Percentiles rank a stretch among this genome's conserved stretches.
Evolutionary conservation across 2,329 filamentous ascomycete species (phyloP).

Genomic region (Penicillium hesseltinei): DNA sequence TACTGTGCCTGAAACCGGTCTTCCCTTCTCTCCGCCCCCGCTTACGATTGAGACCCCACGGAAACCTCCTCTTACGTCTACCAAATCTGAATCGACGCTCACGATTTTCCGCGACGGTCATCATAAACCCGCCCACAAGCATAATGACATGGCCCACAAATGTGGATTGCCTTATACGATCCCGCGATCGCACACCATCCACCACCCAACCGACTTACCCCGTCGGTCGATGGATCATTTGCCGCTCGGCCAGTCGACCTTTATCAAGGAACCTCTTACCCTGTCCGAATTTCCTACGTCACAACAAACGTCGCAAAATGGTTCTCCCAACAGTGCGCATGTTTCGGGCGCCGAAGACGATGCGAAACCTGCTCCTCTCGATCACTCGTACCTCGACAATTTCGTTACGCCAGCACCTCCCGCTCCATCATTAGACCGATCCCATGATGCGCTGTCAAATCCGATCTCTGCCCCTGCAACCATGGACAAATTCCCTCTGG

Average conservation of each 20-base stretch:
- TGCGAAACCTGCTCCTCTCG: slow-evolving; percentile 27
- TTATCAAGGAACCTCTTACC: slow-evolving; percentile 31
- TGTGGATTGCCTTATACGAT: slow-evolving; percentile 64
- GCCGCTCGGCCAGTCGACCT: slow-evolving; percentile 38
- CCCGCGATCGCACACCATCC: slow-evolving; percentile 53
- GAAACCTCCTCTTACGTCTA: slow-evolving; percentile 57
- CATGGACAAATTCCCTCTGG: slow-evolving; percentile 31
- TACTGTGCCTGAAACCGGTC: slow-evolving; percentile 49
- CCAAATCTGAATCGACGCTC: slow-evolving; percentile 59
- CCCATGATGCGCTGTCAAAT: slow-evolving; percentile 20
- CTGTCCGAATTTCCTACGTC: slow-evolving; percentile 20
- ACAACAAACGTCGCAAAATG: slow-evolving; percentile 37
- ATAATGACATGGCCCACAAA: slow-evolving; percentile 63
- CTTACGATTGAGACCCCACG: slow-evolving; percentile 46
- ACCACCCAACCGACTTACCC: slow-evolving; percentile 46
- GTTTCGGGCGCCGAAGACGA: slow-evolving; percentile 26
- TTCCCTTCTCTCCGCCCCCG: slow-evolving; percentile 38
- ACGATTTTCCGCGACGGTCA: slow-evolving; percentile 64
- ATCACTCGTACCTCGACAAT: slow-evolving; percentile 34
- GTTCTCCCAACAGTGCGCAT: slow-evolving; percentile 45
- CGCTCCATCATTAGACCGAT: slow-evolving; percentile 24
- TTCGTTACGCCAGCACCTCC: slow-evolving; percentile 23
- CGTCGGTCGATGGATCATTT: slow-evolving; percentile 55
- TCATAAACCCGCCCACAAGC: slow-evolving; percentile 63
- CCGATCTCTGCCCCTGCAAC: slow-evolving; percentile 25